Evolutionary conservation across 108 stramenopile species (phyloP).

Genomic region (Discostella pseudostelligera): DNA sequence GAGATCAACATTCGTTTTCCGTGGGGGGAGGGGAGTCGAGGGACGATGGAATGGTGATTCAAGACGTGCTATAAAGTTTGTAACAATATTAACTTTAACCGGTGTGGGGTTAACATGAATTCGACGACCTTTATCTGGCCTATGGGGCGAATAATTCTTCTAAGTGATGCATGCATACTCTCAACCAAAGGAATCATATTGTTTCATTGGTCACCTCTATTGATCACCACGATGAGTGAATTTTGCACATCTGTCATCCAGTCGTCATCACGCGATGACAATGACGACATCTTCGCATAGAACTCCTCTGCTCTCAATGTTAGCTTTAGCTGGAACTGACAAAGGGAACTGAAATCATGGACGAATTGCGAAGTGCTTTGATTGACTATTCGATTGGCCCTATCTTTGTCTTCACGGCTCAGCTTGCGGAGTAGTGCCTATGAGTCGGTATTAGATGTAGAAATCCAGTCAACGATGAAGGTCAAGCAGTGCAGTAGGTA

Average conservation of each 20-base stretch:
- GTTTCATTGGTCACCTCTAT: background rate
- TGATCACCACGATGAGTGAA: slow-evolving; percentile 27
- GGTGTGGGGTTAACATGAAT: too few species aligned
- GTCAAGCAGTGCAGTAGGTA: background rate
- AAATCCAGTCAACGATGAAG: background rate
- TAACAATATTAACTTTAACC: too few species aligned
- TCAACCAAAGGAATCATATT: background rate
- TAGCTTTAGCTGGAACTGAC: slow-evolving; percentile 44
- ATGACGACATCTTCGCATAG: slow-evolving; percentile 20
- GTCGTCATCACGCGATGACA: slow-evolving; percentile 8
- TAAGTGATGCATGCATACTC: too few species aligned
- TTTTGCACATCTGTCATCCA: slow-evolving; percentile 36
- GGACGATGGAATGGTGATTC: too few species aligned
- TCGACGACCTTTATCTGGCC: too few species aligned
- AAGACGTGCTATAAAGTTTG: too few species aligned
- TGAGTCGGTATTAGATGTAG: background rate
- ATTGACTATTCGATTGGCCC: slow-evolving; percentile 39
- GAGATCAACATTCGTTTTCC: too few species aligned
- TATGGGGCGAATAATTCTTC: too few species aligned
- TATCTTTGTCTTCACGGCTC: slow-evolving; percentile 39
- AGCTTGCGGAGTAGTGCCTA: slow-evolving; percentile 48
- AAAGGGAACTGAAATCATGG: slow-evolving; percentile 29
- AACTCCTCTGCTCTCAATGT: slow-evolving; percentile 44
- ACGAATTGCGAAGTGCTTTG: slow-evolving; percentile 30
- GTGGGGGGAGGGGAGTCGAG: too few species aligned